Base-by-base conservation (phyloP, 2,329 filamentous ascomycete genomes). In the Cladorrhinum sp. region DNA sequence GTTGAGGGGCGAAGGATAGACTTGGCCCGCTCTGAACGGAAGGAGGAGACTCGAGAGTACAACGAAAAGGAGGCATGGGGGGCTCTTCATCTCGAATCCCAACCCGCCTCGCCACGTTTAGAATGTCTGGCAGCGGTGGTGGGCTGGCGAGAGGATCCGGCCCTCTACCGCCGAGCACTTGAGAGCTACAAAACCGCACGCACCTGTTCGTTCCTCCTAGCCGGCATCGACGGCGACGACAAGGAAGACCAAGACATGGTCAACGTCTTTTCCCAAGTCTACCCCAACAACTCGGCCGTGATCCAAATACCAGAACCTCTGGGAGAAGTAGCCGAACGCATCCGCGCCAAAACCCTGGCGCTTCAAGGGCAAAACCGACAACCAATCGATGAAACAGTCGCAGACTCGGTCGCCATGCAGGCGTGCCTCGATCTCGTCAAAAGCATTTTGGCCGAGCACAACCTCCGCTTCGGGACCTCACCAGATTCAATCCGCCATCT, bases 141-240 rank as follows among this genome's bases (percentile, higher is more conserved):
- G 8, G 61, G 61, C 13, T 63, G 61, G 61, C 45, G 61, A n/a
- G 61, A 63, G 24, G 61, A 61, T 12, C 61, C 61, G 1, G 22
- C 48, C 1, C 52, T 63, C 32, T 63, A 63, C 45, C 22, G 20
- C 2, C 55, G 61, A 23, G 61, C 61, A 7, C 48, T 63, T 6
- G 58, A 63, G 24, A 63, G 61, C 20, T 63, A 63, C 58, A 63
- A 63, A 27, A 53, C 55, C 2, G 59, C 61, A 2, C 36, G 22
- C 8, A 51, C 61, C 52, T 63, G 61, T 22, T 49, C 41, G 1
- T 63, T 63, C 32, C 22, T 63, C 10, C 45, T 63, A 10, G 58
- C 58, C 4, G 61, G 61, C n/a, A 63, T 63, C 10, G 61, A 63
- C 23, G 61, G 61, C 9, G 61, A 63, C 24, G 61, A 63, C 9